These are phyloP conservation scores for Trichopus zeylanicus DNA, from an alignment of 116 monocot species.

Conservation along the genomic window DNA sequence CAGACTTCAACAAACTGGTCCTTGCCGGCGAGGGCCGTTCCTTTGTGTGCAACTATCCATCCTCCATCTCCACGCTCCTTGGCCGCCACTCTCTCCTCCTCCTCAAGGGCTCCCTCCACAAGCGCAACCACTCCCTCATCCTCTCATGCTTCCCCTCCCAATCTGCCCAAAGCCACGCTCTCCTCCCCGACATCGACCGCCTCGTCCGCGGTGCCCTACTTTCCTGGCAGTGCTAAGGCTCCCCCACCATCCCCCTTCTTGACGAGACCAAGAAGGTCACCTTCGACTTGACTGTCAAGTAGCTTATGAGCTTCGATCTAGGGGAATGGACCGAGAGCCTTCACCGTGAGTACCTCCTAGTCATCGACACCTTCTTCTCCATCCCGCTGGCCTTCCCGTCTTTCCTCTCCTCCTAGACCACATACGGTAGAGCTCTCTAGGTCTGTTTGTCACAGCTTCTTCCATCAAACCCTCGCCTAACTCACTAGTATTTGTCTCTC, in stretches of 20 bases:
- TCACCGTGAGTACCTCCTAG: slow-evolving; percentile 51
- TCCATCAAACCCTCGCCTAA: too few relatives aligned
- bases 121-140: slow-evolving; percentile 67
- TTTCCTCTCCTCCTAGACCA: slow-evolving; percentile 51
- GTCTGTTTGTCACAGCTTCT: too few relatives aligned
- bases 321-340: slow-evolving; percentile 75
- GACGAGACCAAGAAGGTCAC: slow-evolving; percentile 90
- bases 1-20: slow-evolving; percentile 62
- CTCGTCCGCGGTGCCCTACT: slow-evolving; percentile 34
- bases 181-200: slow-evolving; percentile 60
- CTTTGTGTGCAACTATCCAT: slow-evolving; percentile 79
- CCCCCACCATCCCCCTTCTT: slow-evolving; percentile 18
- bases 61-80: slow-evolving; percentile 68
- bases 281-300: slow-evolving; percentile 76
- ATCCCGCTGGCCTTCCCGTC: slow-evolving; percentile 48
- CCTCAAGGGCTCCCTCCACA: slow-evolving; percentile 58
- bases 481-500: background rate
- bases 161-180: slow-evolving; percentile 28
- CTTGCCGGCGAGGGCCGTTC: slow-evolving; percentile 58
- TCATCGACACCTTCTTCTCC: slow-evolving; percentile 95
- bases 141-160: slow-evolving; percentile 54
- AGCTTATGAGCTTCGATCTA: slow-evolving; percentile 68
- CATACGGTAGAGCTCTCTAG: slow-evolving; percentile 68
- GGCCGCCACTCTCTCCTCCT: slow-evolving; percentile 69
- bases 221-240: slow-evolving; percentile 22